phyloP scores from a whole-genome alignment of 2,329 filamentous ascomycete species.

The Pseudogymnoascus verrucosus region DNA sequence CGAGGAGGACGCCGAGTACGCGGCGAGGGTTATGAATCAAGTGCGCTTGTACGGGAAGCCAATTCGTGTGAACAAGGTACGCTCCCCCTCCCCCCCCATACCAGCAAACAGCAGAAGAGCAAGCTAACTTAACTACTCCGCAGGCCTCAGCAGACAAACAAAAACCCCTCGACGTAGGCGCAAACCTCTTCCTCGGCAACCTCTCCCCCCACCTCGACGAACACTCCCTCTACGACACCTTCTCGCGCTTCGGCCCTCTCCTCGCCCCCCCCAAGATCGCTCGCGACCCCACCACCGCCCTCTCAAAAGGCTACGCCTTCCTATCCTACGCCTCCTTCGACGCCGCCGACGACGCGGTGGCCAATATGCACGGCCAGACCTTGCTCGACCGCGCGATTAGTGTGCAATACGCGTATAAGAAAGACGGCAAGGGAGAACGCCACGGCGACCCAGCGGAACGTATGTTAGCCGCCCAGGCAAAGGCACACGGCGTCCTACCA shows the following conservation, averaged over 20 bases:
- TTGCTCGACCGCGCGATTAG: slow-evolving; percentile 94
- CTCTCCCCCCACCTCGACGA: slow-evolving; percentile 91
- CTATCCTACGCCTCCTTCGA: slow-evolving; percentile 91
- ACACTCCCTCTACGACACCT: slow-evolving; percentile 91
- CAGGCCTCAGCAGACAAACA: slow-evolving; percentile 80
- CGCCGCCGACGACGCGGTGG: slow-evolving; percentile 81
- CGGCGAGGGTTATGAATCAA: slow-evolving; percentile 92
- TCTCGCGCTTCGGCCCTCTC: slow-evolving; percentile 82
- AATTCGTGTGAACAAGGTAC: slow-evolving; percentile 88
- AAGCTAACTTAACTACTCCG: slow-evolving; percentile 7
- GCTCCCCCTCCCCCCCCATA: slow-evolving; percentile 17
- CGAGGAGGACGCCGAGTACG: slow-evolving; percentile 93
- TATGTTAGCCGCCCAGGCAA: slow-evolving; percentile 82
- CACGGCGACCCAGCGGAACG: slow-evolving; percentile 93
- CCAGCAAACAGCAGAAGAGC: not conserved
- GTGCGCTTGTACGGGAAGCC: slow-evolving; percentile 89
- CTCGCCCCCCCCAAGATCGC: slow-evolving; percentile 84
- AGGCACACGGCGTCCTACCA: slow-evolving; percentile 86
- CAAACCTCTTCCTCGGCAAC: slow-evolving; percentile 95
- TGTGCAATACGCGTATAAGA: slow-evolving; percentile 98
- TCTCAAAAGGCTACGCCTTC: slow-evolving; percentile 94
- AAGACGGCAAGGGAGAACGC: slow-evolving; percentile 93
- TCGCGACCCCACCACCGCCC: slow-evolving; percentile 69
- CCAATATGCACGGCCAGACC: slow-evolving; percentile 92
- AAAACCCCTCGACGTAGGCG: slow-evolving; percentile 85